These are phyloP conservation scores for Boechera divaricarpa DNA, from an alignment of 345 rosid genomes.

Conservation along the genomic window DNA sequence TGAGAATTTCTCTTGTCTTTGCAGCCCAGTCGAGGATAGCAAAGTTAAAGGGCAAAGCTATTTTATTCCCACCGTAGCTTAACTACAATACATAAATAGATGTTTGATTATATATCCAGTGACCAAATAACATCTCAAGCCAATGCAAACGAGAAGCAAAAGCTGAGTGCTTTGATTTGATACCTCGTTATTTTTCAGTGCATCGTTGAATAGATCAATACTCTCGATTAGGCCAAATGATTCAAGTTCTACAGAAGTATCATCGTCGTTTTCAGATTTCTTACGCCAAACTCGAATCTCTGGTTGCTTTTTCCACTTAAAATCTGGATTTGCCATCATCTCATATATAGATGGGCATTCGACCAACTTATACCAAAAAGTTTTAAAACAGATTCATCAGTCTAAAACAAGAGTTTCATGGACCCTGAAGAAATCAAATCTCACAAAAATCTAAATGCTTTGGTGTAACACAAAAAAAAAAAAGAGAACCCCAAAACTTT, in stretches of 20 bases:
- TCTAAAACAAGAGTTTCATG: conserved; percentile 20
- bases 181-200: conserved; percentile 82
- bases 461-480: background rate
- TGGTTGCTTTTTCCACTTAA: conserved; percentile 71
- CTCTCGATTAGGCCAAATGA: conserved; percentile 63
- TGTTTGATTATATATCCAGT: conserved; percentile 2
- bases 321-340: conserved; percentile 86
- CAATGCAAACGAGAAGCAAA: conserved; percentile 7
- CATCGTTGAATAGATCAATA: conserved; percentile 65
- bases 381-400: conserved; percentile 17
- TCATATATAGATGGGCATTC: conserved; percentile 93
- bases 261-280: conserved; percentile 52
- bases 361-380: conserved; percentile 55
- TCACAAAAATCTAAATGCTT: background rate
- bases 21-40: conserved; percentile 73
- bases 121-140: conserved; percentile 1
- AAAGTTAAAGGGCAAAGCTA: conserved; percentile 78
- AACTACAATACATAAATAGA: conserved; percentile 51
- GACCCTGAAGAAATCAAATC: background rate
- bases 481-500: conserved; percentile 2
- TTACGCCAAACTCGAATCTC: conserved; percentile 76
- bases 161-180: conserved; percentile 14
- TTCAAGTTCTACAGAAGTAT: conserved; percentile 56
- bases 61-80: conserved; percentile 61
- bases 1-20: conserved; percentile 67